Base-by-base conservation (phyloP, 1,284 basidiomycete genomes). In the Malassezia sympodialis region DNA sequence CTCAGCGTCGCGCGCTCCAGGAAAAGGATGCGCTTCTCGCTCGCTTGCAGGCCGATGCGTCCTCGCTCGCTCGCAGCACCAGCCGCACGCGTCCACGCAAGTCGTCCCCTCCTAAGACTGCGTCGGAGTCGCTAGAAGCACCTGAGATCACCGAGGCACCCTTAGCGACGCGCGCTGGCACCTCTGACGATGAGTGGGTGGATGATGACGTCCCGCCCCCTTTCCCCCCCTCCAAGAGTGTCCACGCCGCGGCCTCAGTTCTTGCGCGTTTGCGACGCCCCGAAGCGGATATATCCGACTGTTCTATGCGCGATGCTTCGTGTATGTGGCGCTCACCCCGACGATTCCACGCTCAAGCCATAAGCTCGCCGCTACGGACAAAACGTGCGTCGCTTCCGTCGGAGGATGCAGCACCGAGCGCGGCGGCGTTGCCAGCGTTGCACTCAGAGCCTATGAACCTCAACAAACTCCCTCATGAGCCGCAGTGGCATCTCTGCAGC, bases 241-340 rank as follows among this genome's bases (percentile, higher is more conserved):
- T 39, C 19, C 37, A 19, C 19, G n/a, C 46, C 19, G 14, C 32
- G 8, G n/a, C 46, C 32, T 21, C 34, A 8, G 44, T 31, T 3
- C 23, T 52, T 3, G 50, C 39, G 8, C 55, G 46, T 19, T 8
- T 52, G 15, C 43, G 44, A 1, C 49, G 43, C n/a, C 7, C 44
- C 2, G 54, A 49, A 21, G 27, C 46, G 10, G 55, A 52, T 10
- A 5, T 57, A 8, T 52, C 55, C 2, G 55, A 57, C 55, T 57
- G 55, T 32, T 48, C 55, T 14, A 57, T 57, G 55, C 46, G 47
- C n/a, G 55, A 57, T 27, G 55, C 52, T 2, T 51, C 51, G 47
- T 50, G 39, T 28, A 54, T 53, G 28, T 50, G 46, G 48, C 40
- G 52, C 26, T 23, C 28, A 12, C 17, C 44, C 6, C 23, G 41